Base-by-base conservation (phyloP, 768 basidiomycete genomes). In the Boletus subcaerulescens region DNA sequence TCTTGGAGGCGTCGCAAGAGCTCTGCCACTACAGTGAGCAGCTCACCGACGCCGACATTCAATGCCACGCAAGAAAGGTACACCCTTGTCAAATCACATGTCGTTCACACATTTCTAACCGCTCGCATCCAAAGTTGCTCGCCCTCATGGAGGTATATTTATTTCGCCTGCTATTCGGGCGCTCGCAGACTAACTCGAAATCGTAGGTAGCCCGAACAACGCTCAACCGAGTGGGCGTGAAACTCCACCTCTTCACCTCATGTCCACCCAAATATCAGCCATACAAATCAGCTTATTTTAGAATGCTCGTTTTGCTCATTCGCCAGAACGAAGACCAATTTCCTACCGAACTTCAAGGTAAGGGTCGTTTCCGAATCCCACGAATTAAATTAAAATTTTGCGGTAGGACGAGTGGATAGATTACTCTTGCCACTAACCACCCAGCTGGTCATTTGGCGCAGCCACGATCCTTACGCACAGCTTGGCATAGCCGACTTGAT, bases 281-380 rank as follows among this genome's bases (percentile, higher is more conserved):
- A 12, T 73, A 76, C 68, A 84, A 82, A 68, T 63, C 68, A 38
- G 74, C 73, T 15, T 84, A 83, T 67, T 73, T 80, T 63, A 74
- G 73, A 57, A 66, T 83, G 52, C 70, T 84, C 40, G 68, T 71
- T 40, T 67, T 76, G 59, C 62, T 80, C 13, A 47, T 66, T 17
- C 68, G 75, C 57, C 66, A 68, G 45, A 76, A 73, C 31, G 64
- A 71, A 26, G 43, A 55, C 15, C 56, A 55, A 40, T 71, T 70
- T 60, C 45, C 48, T 18, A 13, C 36, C 0, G 71, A 73, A 14
- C 59, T 73, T 10, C 64, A 53, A 50, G 71, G 70, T 61, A 67
- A 29, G 33, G 46, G 7, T 52, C 31, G 5, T 29, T 39, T 42
- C 31, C n/a, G 10, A 39, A 45, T 22, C 35, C 14, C 32, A 32